Evolutionary conservation across 2,329 filamentous ascomycete genomes (phyloP).

Genomic region (Alternaria triticimaculans): DNA sequence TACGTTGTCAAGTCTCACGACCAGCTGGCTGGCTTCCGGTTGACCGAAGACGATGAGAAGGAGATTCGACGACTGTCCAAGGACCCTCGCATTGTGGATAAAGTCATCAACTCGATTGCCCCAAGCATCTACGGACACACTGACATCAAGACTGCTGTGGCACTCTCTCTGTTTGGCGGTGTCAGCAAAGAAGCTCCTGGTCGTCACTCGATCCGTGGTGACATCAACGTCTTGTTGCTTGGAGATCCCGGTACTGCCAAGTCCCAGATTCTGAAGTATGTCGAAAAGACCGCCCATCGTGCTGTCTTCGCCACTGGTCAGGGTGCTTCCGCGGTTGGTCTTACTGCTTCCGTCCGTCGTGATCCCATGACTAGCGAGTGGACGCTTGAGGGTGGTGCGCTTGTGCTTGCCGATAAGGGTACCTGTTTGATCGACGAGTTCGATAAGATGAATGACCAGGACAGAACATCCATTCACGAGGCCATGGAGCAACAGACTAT

Average conservation of each 20-base stretch:
- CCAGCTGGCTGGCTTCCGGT: constrained; percentile 92
- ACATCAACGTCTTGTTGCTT: constrained; percentile 96
- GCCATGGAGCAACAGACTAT: constrained; percentile 99
- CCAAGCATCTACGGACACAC: constrained; percentile 97
- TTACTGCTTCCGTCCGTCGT: constrained; percentile 93
- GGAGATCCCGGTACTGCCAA: constrained; percentile 98
- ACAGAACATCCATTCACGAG: constrained; percentile 97
- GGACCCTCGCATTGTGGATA: constrained; percentile 91
- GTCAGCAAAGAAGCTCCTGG: constrained; percentile 91
- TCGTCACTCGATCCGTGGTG: constrained; percentile 87
- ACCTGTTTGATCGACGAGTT: constrained; percentile 98
- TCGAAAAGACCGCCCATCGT: constrained; percentile 95
- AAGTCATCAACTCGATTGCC: constrained; percentile 89
- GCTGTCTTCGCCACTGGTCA: constrained; percentile 98
- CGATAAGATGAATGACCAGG: constrained; percentile 99
- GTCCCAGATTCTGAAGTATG: constrained; percentile 95
- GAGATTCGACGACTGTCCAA: constrained; percentile 85
- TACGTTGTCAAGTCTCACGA: constrained; percentile 97
- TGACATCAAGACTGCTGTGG: constrained; percentile 96
- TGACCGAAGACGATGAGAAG: constrained; percentile 94
- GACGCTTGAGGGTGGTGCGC: constrained; percentile 93
- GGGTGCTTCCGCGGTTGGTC: constrained; percentile 94
- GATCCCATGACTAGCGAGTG: constrained; percentile 96
- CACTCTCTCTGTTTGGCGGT: constrained; percentile 91
- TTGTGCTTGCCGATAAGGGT: constrained; percentile 92